Base-by-base conservation (phyloP, 345 rosid genomes). In the Linum usitatissimum region DNA sequence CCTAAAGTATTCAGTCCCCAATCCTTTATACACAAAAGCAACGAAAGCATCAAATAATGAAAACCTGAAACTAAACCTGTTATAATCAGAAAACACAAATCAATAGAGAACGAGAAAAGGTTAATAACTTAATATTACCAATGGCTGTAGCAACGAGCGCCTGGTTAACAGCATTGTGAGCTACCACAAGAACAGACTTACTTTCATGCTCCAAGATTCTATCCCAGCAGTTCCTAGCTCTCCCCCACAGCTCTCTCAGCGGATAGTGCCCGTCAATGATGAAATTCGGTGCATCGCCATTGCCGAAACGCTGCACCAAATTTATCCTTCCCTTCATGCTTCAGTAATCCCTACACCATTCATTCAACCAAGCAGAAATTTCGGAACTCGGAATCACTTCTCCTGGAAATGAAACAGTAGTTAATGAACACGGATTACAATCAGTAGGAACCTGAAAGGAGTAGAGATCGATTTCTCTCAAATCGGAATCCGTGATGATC, bases 161-260 rank as follows among this genome's bases (percentile, higher is more conserved):
- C 74, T 89, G 98, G 63, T 89, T 87, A 69, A 89, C 86, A 71
- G 96, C 98, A 75, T 92, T 92, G 77, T 92, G 98, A 70, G 96
- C 96, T 71, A 89, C 98, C 77, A 92, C 89, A 60, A 92, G 98
- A 81, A 84, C 79, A 51, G 89, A 92, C 66, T 71, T 76, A 78
- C 93, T 84, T 60, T 84, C 89, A 66, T 92, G 93, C 31, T 79
- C 77, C 67, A 89, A 83, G 30, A 92, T 80, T 65, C 67, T 70
- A 38, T 59, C 48, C 98, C 98, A 88, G 69, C 87, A 85, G 70
- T 65, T 85, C 54, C 82, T 71, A 55, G 84, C 96, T 39, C 96
- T 88, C 3, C 68, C 83, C 96, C 96, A 92, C 68, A 89, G 72
- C 76, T 92, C 98, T 74, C 95, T 83, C 60, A 86, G 93, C 0